A percentile compares a stretch with the other conserved stretches of the same genome.
Conservation (phyloP, 106 monocot genomes). For the Dendrobium chrysotoxum region DNA sequence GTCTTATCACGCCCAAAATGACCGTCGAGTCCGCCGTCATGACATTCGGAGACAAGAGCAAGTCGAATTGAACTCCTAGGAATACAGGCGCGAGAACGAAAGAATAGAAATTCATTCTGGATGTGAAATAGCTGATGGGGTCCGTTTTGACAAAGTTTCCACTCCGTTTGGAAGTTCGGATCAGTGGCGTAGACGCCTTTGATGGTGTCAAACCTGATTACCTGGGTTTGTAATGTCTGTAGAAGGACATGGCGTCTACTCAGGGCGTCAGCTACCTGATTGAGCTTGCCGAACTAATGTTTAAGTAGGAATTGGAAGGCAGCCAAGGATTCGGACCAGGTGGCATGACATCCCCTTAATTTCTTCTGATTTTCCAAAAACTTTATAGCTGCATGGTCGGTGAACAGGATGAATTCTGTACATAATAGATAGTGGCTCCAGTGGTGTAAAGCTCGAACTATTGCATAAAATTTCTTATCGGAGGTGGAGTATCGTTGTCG, state of each 20-base stretch:
- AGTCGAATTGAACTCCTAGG: neutral
- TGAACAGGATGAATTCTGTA: neutral
- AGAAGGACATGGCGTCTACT: neutral
- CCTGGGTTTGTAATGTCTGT: no score
- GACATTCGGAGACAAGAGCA: neutral
- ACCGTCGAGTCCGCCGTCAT: neutral
- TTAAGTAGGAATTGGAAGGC: neutral
- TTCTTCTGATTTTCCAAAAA: neutral
- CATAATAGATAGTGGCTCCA: neutral
- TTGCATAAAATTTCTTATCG: slow-evolving; percentile 1
- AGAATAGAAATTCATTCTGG: neutral
- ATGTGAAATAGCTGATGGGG: no score
- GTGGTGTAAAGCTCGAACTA: neutral
- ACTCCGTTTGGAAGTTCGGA: neutral
- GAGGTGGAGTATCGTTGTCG: neutral
- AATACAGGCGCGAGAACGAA: neutral
- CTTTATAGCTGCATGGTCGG: neutral
- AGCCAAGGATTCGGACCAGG: neutral
- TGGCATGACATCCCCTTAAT: neutral
- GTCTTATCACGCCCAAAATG: slow-evolving; percentile 1
- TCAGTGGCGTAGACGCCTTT: neutral
- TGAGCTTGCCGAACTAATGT: neutral
- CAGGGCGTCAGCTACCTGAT: neutral
- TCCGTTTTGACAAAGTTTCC: no score
- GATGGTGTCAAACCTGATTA: neutral